Evolutionary conservation across 176 grass and related monocot genomes (phyloP).

Genomic region (Guadua angustifolia): DNA sequence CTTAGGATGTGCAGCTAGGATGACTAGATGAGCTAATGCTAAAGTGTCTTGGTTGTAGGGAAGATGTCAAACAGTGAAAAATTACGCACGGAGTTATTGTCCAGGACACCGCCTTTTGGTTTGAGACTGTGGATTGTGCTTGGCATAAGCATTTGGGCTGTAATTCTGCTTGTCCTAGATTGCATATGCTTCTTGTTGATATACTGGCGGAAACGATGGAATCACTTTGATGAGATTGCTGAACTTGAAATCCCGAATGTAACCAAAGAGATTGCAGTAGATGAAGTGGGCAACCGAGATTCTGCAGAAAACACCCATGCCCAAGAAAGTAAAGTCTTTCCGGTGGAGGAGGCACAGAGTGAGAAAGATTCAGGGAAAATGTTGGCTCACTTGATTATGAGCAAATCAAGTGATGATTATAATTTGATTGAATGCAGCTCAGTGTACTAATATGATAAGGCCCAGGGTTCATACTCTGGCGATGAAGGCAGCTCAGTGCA

Average conservation of each 20-base stretch:
- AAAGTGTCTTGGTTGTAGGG: conserved; percentile 34
- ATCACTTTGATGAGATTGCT: conserved; percentile 47
- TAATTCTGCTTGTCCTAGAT: conserved; percentile 62
- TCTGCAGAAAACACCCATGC: conserved; percentile 47
- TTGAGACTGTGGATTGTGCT: conserved; percentile 73
- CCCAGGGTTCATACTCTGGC: no score
- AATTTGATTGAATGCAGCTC: conserved; percentile 63
- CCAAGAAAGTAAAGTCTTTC: conserved; percentile 44
- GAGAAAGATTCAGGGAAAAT: conserved; percentile 52
- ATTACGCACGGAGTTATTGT: conserved; percentile 53
- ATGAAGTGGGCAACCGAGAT: conserved; percentile 48
- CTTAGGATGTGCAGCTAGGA: neutral
- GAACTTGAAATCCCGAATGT: conserved; percentile 62
- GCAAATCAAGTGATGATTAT: conserved; percentile 68
- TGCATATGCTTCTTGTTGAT: conserved; percentile 62
- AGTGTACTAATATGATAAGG: no score
- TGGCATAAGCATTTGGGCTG: conserved; percentile 58
- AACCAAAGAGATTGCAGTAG: conserved; percentile 73
- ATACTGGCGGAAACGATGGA: conserved; percentile 53
- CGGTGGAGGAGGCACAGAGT: conserved; percentile 35
- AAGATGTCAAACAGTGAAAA: conserved; percentile 51
- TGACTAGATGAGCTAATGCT: conserved; percentile 1
- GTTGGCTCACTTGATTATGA: conserved; percentile 50
- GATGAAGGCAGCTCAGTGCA: no score
- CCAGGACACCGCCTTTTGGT: conserved; percentile 67